These are phyloP conservation scores for Cytospora chrysosperma DNA, from an alignment of 2,329 filamentous ascomycete species.

Conservation along the genomic window DNA sequence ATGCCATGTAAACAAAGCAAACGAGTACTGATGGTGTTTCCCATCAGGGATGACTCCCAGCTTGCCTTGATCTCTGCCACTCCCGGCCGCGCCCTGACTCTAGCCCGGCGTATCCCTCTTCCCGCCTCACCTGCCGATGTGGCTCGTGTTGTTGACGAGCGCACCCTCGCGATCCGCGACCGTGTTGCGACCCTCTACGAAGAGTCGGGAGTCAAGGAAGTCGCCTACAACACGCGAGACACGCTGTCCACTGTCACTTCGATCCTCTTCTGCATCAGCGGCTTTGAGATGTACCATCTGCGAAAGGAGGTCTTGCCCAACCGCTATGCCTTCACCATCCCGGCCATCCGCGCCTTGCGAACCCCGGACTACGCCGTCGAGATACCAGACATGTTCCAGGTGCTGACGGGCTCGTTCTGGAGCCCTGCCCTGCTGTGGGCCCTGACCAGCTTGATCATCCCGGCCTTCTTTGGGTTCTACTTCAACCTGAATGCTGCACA, in stretches of 20 bases:
- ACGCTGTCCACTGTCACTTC: constrained; percentile 69
- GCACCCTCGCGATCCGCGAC: constrained; percentile 63
- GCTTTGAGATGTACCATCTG: constrained; percentile 70
- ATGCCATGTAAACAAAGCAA: constrained; percentile 9
- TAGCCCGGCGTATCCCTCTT: constrained; percentile 65
- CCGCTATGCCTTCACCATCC: constrained; percentile 71
- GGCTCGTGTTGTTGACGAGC: constrained; percentile 72
- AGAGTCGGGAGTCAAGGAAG: constrained; percentile 65
- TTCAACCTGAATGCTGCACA: constrained; percentile 74
- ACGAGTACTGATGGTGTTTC: constrained; percentile 8
- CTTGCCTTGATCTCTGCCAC: constrained; percentile 49
- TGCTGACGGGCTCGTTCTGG: constrained; percentile 82
- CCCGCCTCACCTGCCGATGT: constrained; percentile 79
- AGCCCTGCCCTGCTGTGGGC: constrained; percentile 75
- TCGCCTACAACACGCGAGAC: constrained; percentile 65
- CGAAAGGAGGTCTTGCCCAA: constrained; percentile 69
- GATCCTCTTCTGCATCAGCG: constrained; percentile 66
- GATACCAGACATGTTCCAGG: constrained; percentile 76
- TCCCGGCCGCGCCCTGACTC: constrained; percentile 51
- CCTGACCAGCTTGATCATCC: constrained; percentile 68
- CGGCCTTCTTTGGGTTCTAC: constrained; percentile 76
- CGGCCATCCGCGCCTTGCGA: constrained; percentile 55
- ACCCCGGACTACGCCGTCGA: constrained; percentile 61
- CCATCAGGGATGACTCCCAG: constrained; percentile 35
- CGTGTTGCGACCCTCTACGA: constrained; percentile 64